These are phyloP conservation scores for Isabelozyma pseudorhagii DNA, from an alignment of 805 yeast genomes.

Conservation along the genomic window DNA sequence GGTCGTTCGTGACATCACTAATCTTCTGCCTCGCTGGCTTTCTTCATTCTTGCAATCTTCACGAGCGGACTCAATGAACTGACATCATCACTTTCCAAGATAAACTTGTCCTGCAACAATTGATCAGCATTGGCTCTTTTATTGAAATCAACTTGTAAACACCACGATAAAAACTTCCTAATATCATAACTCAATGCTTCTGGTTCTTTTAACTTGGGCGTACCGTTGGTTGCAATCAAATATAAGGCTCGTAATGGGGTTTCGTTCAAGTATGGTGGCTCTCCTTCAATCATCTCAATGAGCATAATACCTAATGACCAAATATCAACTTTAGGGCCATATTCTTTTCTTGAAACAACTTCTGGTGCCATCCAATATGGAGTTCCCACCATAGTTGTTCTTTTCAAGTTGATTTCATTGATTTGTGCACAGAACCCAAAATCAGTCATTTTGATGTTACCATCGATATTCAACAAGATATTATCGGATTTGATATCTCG, in stretches of 20 bases:
- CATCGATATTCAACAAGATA: conserved; percentile 74
- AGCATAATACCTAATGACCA: conserved; percentile 99
- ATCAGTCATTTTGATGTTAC: conserved; percentile 92
- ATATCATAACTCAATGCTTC: conserved; percentile 68
- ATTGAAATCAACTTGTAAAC: conserved; percentile 80
- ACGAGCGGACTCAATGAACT: conserved; percentile 69
- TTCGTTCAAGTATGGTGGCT: conserved; percentile 96
- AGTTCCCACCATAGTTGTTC: conserved; percentile 99
- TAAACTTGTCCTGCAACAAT: conserved; percentile 64
- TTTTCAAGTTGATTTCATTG: conserved; percentile 57
- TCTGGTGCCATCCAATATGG: conserved; percentile 99
- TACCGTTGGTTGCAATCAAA: conserved; percentile 93
- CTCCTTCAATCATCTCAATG: conserved; percentile 98
- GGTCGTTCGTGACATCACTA: background rate
- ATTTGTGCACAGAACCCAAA: conserved; percentile 94
- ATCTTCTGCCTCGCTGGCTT: conserved; percentile 29
- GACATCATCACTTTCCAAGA: conserved; percentile 59
- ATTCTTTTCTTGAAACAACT: conserved; percentile 90
- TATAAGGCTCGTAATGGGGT: conserved; percentile 92
- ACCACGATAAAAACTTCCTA: conserved; percentile 68
- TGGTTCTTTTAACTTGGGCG: conserved; percentile 89
- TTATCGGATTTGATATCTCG: conserved; percentile 96
- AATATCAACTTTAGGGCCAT: conserved; percentile 94
- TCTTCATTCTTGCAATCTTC: conserved; percentile 68
- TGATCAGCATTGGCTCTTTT: conserved; percentile 77